phyloP scores from a whole-genome alignment of 2,329 filamentous ascomycete species.

The Fusarium staphyleae region DNA sequence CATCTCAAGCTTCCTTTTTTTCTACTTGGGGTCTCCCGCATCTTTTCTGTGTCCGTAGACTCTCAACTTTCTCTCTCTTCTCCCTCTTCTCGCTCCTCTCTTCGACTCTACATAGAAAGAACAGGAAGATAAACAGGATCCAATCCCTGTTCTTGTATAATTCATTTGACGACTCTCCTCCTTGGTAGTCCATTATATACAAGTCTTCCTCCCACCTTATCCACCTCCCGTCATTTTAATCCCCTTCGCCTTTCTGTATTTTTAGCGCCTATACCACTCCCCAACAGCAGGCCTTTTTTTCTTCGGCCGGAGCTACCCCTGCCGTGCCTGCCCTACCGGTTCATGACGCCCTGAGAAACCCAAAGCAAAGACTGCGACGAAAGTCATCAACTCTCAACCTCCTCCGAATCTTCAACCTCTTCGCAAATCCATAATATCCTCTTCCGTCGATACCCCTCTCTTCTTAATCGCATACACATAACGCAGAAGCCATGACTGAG shows the following conservation, averaged over 20 bases:
- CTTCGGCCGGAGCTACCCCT: slow-evolving; percentile 42
- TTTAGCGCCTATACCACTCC: slow-evolving; percentile 40
- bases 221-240: slow-evolving; percentile 34
- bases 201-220: slow-evolving; percentile 21
- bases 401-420: slow-evolving; percentile 14
- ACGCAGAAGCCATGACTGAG: slow-evolving; percentile 56
- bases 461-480: slow-evolving; percentile 37
- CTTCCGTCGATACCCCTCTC: slow-evolving; percentile 2
- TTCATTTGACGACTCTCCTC: slow-evolving; percentile 17
- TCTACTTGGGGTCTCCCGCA: slow-evolving; percentile 38
- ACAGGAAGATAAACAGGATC: slow-evolving; percentile 25
- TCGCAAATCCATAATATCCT: slow-evolving; percentile 27
- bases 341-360: slow-evolving; percentile 41
- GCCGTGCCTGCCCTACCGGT: slow-evolving; percentile 31
- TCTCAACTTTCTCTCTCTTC: slow-evolving; percentile 5
- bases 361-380: slow-evolving; percentile 23
- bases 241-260: slow-evolving; percentile 39
- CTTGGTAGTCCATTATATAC: slow-evolving; percentile 20
- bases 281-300: slow-evolving; percentile 35
- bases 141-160: slow-evolving; percentile 28
- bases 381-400: slow-evolving; percentile 29
- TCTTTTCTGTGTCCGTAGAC: slow-evolving; percentile 17
- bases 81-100: slow-evolving; percentile 5
- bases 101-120: neutral
- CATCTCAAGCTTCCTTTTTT: slow-evolving; percentile 33